Evolutionary conservation across 352 stramenopile species (phyloP).

Genomic region (Pythium myriotylum): DNA sequence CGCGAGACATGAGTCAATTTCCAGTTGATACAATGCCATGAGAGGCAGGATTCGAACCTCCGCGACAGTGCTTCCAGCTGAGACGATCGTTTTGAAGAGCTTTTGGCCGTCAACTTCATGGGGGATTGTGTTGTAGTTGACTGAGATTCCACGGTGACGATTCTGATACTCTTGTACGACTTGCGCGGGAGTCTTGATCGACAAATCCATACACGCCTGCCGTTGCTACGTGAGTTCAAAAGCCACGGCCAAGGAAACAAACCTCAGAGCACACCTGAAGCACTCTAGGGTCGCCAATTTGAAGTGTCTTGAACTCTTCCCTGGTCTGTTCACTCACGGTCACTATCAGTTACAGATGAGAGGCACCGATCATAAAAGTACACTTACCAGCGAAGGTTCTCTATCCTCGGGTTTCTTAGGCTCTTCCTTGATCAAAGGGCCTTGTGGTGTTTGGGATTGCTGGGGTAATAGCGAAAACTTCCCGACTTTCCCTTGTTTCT

Average conservation of each 20-base stretch:
- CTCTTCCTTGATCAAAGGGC: slow-evolving; percentile 6
- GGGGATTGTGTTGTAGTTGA: slow-evolving; percentile 81
- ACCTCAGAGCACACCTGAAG: slow-evolving; percentile 43
- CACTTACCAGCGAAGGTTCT: slow-evolving; percentile 11
- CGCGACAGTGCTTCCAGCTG: slow-evolving; percentile 58
- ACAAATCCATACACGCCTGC: slow-evolving; percentile 75
- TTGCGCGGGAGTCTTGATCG: slow-evolving; percentile 81
- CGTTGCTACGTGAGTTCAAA: not conserved
- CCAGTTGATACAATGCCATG: too few species aligned
- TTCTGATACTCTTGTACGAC: slow-evolving; percentile 89
- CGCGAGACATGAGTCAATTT: not conserved
- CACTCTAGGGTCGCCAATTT: slow-evolving; percentile 62
- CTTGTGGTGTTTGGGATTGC: slow-evolving; percentile 12
- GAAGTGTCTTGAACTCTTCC: slow-evolving; percentile 70
- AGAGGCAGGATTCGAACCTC: slow-evolving; percentile 56
- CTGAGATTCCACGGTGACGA: slow-evolving; percentile 70
- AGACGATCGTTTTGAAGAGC: slow-evolving; percentile 85
- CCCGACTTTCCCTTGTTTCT: slow-evolving; percentile 13
- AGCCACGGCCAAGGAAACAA: not conserved
- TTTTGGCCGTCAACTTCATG: slow-evolving; percentile 55
- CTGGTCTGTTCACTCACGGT: slow-evolving; percentile 33
- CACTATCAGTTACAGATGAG: not conserved
- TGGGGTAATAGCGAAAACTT: not conserved
- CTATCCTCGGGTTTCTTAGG: slow-evolving; percentile 1
- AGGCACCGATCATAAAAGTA: not conserved